Conservation (phyloP, 192 early-diverging fungal species). For the Umbelopsis vinacea region DNA sequence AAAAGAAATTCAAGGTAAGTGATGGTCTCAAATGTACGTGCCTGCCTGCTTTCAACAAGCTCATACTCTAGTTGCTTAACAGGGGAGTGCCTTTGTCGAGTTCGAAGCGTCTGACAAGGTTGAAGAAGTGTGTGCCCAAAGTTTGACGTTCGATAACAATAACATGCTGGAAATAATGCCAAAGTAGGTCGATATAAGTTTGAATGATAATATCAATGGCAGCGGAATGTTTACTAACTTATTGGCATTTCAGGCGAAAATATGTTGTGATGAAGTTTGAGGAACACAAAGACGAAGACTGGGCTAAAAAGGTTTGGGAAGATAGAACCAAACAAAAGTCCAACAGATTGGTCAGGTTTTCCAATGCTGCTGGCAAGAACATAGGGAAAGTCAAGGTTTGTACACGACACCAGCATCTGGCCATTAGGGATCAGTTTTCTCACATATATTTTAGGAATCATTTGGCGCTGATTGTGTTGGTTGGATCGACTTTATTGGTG, state of each 20-base stretch:
- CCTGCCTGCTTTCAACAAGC: not conserved
- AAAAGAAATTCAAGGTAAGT: conserved; percentile 36
- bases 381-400: conserved; percentile 29
- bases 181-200: conserved; percentile 17
- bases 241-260: conserved; percentile 15
- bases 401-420: not conserved
- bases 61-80: not conserved
- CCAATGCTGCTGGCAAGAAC: not conserved
- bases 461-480: conserved; percentile 4
- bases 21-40: not conserved
- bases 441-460: not conserved
- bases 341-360: conserved; percentile 30
- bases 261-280: conserved; percentile 35
- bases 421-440: not conserved
- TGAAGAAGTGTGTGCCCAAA: not conserved
- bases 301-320: not conserved
- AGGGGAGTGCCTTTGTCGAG: conserved; percentile 43
- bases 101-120: conserved; percentile 26
- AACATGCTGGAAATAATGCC: conserved; percentile 19
- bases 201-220: not conserved
- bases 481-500: conserved; percentile 8
- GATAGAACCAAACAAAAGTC: not conserved
- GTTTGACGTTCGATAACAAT: not conserved
- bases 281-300: conserved; percentile 26
- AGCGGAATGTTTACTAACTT: not conserved